Evolutionary conservation across 345 rosid genomes (phyloP).

Genomic region (Euphorbia peplus): DNA sequence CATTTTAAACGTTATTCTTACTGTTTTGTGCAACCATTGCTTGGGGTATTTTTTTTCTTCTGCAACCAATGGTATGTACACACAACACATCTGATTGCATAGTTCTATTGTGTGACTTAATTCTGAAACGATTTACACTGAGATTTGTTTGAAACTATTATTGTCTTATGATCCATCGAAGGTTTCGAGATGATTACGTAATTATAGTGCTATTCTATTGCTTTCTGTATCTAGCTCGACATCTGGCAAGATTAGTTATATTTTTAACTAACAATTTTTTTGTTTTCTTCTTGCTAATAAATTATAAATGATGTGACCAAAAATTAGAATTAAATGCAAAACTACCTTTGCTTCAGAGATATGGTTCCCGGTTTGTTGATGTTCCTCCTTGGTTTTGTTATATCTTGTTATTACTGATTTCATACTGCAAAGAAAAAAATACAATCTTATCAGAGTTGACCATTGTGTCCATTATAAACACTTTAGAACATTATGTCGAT

Average conservation of each 20-base stretch:
- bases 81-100: too few species aligned
- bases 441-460: constrained; percentile 18
- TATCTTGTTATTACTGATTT: constrained; percentile 43
- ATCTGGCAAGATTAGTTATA: too few species aligned
- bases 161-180: too few species aligned
- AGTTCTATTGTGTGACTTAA: too few species aligned
- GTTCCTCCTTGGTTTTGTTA: constrained; percentile 48
- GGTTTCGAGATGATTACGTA: too few species aligned
- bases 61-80: too few species aligned
- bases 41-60: neutral
- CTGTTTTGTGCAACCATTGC: neutral
- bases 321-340: neutral
- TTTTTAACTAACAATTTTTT: too few species aligned
- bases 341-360: constrained; percentile 52
- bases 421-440: constrained; percentile 43
- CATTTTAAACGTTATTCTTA: neutral
- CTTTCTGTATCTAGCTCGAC: too few species aligned
- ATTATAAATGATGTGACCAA: neutral
- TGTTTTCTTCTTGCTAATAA: too few species aligned
- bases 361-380: constrained; percentile 33
- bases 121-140: too few species aligned
- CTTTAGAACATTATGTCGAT: neutral
- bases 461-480: constrained; percentile 1
- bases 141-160: too few species aligned
- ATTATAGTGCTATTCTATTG: too few species aligned